Conservation (phyloP, 495 filamentous ascomycete species). For the Penicillium atrosanguineum region DNA sequence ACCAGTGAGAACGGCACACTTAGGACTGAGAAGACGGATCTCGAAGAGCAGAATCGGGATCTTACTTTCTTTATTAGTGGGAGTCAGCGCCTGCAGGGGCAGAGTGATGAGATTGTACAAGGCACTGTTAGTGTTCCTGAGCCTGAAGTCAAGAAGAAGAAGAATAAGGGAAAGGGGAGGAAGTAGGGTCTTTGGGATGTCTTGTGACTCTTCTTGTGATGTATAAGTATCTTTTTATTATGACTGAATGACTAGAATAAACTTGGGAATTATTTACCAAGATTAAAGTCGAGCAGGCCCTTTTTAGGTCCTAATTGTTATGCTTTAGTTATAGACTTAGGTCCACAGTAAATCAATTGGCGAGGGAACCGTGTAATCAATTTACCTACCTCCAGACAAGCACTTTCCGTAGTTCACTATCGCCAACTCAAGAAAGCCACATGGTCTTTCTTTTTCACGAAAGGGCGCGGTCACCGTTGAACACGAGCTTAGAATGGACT, state of each 20-base stretch:
- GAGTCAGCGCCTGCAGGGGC: slow-evolving; percentile 73
- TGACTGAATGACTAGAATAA: slow-evolving; percentile 2
- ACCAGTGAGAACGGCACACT: slow-evolving; percentile 54
- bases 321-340: too few relatives aligned
- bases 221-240: not conserved
- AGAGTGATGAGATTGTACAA: slow-evolving; percentile 58
- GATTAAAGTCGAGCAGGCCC: too few relatives aligned
- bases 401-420: too few relatives aligned
- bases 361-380: too few relatives aligned
- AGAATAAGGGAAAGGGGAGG: slow-evolving; percentile 47
- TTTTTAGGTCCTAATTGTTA: too few relatives aligned
- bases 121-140: slow-evolving; percentile 56
- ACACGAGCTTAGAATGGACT: too few relatives aligned
- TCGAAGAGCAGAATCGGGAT: slow-evolving; percentile 87
- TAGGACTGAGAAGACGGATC: slow-evolving; percentile 54
- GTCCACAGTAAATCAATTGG: too few relatives aligned
- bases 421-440: too few relatives aligned
- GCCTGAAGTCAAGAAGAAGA: slow-evolving; percentile 49
- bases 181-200: slow-evolving; percentile 6
- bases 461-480: too few relatives aligned
- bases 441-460: too few relatives aligned
- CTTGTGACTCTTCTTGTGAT: not conserved
- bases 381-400: too few relatives aligned
- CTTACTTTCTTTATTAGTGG: slow-evolving; percentile 85
- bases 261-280: not conserved